Base-by-base conservation (phyloP, 192 early-diverging fungal genomes). In the Backusella tuberculispora region DNA sequence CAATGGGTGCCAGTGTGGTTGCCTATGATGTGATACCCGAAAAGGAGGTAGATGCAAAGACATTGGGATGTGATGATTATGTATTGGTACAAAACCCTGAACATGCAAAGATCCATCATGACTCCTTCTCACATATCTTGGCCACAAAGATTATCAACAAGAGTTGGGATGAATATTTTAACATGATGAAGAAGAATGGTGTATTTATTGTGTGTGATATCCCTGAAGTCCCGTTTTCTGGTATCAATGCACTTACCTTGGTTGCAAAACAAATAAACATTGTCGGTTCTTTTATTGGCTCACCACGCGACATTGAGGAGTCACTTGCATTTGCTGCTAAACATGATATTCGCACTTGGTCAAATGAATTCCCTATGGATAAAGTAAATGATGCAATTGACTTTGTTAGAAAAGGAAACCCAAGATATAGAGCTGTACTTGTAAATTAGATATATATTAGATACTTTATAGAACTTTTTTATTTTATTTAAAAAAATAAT, bases 391-490 rank as follows among this genome's bases (percentile, higher is more conserved):
- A 87, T 47, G 93, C 88, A n/a, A 72, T 92, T 43, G 78, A 88
- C 77, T 81, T 76, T 42, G 81, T 93, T 66, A 82, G 83, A 67
- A 73, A 83, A 26, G 90, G 89, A 67, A 85, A 85, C 64, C 90
- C 87, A 7, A 85, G 84, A 73, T 94, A 91, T 74, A 87, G 93
- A 66, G 74, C 90, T 69, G 93, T 94, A 17, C 83, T 93, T 46
- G 83, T 90, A 60, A 91, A 85, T 68, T 85, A 85, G 43, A 60
- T n/a, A 46, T 69, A 43, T 12, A 46, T 46, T 4, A 34, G 0
- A 46, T 12, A 46, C 4, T 14, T 46, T 14, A 46, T 14, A 46
- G n/a, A 5, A 21, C 17, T 24, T 19, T 19, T 53, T 19, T 6
- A 1, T 53, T 9, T 19, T 60, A 13, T 60, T 26, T 24, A 4